Conservation (phyloP, 2,329 filamentous ascomycete species). For the Intubia oerlemansii region DNA sequence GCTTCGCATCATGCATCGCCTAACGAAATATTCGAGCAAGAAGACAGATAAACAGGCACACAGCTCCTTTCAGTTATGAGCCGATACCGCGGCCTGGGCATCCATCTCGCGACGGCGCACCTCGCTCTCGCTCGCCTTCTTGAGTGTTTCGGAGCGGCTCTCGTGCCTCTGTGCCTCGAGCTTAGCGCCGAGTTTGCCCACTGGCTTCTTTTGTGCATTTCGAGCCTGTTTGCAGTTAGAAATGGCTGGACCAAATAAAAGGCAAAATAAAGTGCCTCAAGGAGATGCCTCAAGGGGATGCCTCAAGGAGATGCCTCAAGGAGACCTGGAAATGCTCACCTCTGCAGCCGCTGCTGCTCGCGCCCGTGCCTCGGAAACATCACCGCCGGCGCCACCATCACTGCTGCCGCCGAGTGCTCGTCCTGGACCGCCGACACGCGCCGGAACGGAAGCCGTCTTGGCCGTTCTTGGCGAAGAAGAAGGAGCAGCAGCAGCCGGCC, state of each 20-base stretch:
- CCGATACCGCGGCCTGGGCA: constrained; percentile 30
- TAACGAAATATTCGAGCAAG: too few species aligned
- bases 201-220: constrained; percentile 24
- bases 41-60: too few species aligned
- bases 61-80: constrained; percentile 35
- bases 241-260: too few species aligned
- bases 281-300: too few species aligned
- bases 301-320: too few species aligned
- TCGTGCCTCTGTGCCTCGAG: constrained; percentile 59
- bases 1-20: too few species aligned
- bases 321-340: too few species aligned
- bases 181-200: constrained; percentile 49
- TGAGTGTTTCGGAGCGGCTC: constrained; percentile 45
- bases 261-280: too few species aligned
- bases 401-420: constrained; percentile 39
- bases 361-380: constrained; percentile 42
- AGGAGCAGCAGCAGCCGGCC: too few species aligned
- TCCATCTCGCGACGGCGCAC: constrained; percentile 46
- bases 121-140: constrained; percentile 46
- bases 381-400: constrained; percentile 25
- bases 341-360: constrained; percentile 69
- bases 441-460: constrained; percentile 28
- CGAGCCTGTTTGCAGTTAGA: too few species aligned
- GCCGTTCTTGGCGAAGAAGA: too few species aligned
- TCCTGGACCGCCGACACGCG: constrained; percentile 28